Evolutionary conservation across 2,329 filamentous ascomycete genomes (phyloP).

Genomic region (Talaromyces sp.): DNA sequence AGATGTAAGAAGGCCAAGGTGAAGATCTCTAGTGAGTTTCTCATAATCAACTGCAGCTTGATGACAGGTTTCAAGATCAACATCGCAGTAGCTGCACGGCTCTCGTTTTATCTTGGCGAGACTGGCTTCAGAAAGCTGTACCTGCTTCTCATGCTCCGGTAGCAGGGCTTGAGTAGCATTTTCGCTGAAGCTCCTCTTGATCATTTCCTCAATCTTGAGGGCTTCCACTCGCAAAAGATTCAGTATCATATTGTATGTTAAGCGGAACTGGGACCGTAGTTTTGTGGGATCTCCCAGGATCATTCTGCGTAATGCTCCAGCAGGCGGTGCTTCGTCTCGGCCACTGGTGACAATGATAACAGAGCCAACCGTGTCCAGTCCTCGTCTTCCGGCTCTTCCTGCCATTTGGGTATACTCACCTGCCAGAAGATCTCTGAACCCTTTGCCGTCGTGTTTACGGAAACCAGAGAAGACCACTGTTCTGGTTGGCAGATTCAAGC

Average conservation of each 20-base stretch:
- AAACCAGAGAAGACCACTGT: slow-evolving; percentile 98
- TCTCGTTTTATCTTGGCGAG: slow-evolving; percentile 85
- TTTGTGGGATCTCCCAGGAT: slow-evolving; percentile 95
- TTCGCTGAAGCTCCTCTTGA: slow-evolving; percentile 98
- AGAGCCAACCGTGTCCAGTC: slow-evolving; percentile 84
- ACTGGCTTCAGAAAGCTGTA: slow-evolving; percentile 87
- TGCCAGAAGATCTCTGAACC: slow-evolving; percentile 83
- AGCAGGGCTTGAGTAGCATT: slow-evolving; percentile 92
- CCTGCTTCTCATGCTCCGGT: slow-evolving; percentile 91
- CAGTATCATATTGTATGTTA: slow-evolving; percentile 99
- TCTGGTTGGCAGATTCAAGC: slow-evolving; percentile 86
- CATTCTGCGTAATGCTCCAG: slow-evolving; percentile 79
- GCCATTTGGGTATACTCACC: slow-evolving; percentile 99
- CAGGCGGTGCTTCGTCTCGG: slow-evolving; percentile 81
- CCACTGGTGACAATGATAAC: slow-evolving; percentile 85
- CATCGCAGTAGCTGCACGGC: slow-evolving; percentile 73
- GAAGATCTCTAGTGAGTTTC: slow-evolving; percentile 72
- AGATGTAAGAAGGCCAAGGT: slow-evolving; percentile 70
- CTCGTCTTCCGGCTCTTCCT: slow-evolving; percentile 85
- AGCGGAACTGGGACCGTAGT: slow-evolving; percentile 86
- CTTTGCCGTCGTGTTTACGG: slow-evolving; percentile 89
- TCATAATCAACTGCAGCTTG: slow-evolving; percentile 74
- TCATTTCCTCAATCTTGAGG: slow-evolving; percentile 99
- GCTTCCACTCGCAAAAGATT: slow-evolving; percentile 93
- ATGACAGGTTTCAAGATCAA: slow-evolving; percentile 74